These are phyloP conservation scores for Aspergillus panamensis DNA, from an alignment of 495 filamentous ascomycete species.

Conservation along the genomic window DNA sequence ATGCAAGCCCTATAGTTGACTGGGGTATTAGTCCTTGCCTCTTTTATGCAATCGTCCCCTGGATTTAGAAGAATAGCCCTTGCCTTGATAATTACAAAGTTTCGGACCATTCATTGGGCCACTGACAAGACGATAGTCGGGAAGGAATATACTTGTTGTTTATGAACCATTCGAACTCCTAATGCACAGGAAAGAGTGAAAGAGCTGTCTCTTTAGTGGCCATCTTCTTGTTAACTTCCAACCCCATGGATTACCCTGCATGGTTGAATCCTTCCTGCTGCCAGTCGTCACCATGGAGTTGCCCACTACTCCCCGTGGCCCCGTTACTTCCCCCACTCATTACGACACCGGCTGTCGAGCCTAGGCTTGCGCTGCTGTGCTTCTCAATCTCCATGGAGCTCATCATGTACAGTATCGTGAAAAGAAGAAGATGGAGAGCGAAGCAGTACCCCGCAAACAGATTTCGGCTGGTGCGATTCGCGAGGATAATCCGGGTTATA, in stretches of 20 bases:
- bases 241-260: constrained; percentile 19
- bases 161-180: too few relatives aligned
- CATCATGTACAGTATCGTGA: constrained; percentile 81
- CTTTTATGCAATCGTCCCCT: too few relatives aligned
- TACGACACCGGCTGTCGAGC: constrained; percentile 42
- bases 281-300: constrained; percentile 55
- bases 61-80: too few relatives aligned
- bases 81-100: too few relatives aligned
- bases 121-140: too few relatives aligned
- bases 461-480: constrained; percentile 85
- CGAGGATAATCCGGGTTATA: constrained; percentile 84
- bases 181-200: too few relatives aligned
- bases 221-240: constrained; percentile 11
- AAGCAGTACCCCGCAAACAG: constrained; percentile 94
- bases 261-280: constrained; percentile 56
- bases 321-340: constrained; percentile 35
- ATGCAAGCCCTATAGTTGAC: too few relatives aligned
- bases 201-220: neutral
- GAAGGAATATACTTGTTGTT: too few relatives aligned
- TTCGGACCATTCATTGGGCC: too few relatives aligned
- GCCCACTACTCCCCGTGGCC: constrained; percentile 30
- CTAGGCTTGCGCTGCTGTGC: constrained; percentile 48
- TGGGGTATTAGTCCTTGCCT: too few relatives aligned
- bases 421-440: constrained; percentile 80
- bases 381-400: constrained; percentile 61